Evolutionary conservation across 139 green algal species (phyloP), one percentile per base, ranked within the genome.

Genomic region (Gonium pectorale): DNA sequence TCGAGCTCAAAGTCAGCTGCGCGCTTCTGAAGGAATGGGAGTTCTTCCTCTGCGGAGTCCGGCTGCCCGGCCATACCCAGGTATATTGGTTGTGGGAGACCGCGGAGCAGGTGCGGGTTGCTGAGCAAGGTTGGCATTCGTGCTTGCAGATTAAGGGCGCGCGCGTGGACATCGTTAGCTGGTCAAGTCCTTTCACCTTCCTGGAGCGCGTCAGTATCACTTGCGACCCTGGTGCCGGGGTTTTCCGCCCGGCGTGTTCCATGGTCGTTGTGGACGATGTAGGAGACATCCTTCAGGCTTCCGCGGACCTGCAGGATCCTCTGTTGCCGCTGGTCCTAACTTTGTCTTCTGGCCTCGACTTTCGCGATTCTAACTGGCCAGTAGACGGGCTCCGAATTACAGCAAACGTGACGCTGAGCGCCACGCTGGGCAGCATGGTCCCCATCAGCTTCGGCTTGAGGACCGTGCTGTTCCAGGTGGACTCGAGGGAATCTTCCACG

Each of bases 391-490:
- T 85, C 13, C 35, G 64, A 33, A 77, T 85, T 33, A 67, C 49
- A 0, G 60, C 79, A 17, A 85, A 85, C 66, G 79, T 85, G 2
- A 78, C 79, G 9, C 37, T 77, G 13, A 75, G 31, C 31, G 63
- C 79, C 5, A 59, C 66, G 2, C 13, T 59, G 37, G 27, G 35
- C 13, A 56, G n/a, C 26, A 54, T 5, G 3, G 79, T 85, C 3
- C 44, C 37, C 2, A 67, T 85, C 24, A 60, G 43, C 79, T 85
- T 85, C 24, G 64, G 60, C 1, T 60, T 85, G 27, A 67, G 35
- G 46, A 78, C 64, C n/a, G 46, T 78, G 5, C 49, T 85, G 5
- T 85, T 85, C 11, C 21, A 40, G 17, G 79, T 85, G 43, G 63
- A 85, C 24, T 44, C 64, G 3, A 56, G 40, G 38, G 29, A 41